Evolutionary conservation across 2,329 filamentous ascomycete species (phyloP), one percentile per base, ranked within the genome.

Genomic region (Paraphoma chrysanthemicola): DNA sequence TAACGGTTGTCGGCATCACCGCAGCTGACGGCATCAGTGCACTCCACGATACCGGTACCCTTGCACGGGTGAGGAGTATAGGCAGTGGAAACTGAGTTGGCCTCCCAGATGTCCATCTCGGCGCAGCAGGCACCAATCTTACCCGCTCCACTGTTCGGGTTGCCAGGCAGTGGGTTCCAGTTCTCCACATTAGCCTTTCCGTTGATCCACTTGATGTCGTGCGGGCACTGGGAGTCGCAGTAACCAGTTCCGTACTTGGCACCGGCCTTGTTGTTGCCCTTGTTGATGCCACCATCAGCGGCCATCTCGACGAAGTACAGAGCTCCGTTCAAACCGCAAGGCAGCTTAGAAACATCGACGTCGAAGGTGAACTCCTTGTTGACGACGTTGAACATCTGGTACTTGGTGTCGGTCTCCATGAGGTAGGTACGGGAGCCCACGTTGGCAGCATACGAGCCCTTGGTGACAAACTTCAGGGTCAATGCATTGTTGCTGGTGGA

Each of bases 21-120:
- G 57, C 76, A 78, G 39, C 63, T 60, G 9, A 53, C 51, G 14
- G 48, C 81, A 55, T 83, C 86, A 0, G 72, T 71, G 80, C 87
- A 89, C 53, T 81, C 79, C 52, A 74, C 73, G 64, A 85, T 82
- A 48, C 80, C 82, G 44, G 79, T 73, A 56, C 72, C 77, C 53
- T 76, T 78, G 81, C 88, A 90, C 43, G 86, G 82, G 74, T 91
- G 88, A 16, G 88, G 86, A 6, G 88, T 90, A 70, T 82, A 83
- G 50, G 88, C 88, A 14, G 82, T 84, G 17, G 87, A 84, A 69
- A 88, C 83, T 63, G 79, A 82, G 81, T 90, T 90, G 65, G 88
- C 87, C 78, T 90, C 87, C 87, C 87, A 90, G 74, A 88, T 82
- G 66, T 90, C 88, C 83, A 90, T 87, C 76, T 90, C 88, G 43